These are phyloP conservation scores for Phyllosticta paracitricarpa DNA, from an alignment of 2,329 filamentous ascomycete genomes.

Conservation along the genomic window DNA sequence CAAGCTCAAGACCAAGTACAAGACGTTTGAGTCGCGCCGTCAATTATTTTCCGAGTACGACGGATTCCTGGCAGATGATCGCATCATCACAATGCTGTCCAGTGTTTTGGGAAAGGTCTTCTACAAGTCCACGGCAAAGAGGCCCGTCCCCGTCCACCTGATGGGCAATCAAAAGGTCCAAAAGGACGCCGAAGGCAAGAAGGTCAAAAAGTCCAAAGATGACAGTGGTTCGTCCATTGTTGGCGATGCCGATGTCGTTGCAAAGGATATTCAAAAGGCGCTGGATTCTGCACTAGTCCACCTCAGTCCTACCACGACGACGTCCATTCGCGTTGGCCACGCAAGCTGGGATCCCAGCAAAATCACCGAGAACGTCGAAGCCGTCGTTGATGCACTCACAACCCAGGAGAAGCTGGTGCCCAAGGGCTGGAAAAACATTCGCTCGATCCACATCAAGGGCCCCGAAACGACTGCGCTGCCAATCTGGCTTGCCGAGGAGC, in stretches of 20 bases:
- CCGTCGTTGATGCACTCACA: conserved; percentile 52
- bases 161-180: conserved; percentile 54
- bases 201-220: conserved; percentile 25
- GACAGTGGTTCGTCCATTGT: conserved; percentile 30
- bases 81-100: conserved; percentile 65
- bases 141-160: conserved; percentile 74
- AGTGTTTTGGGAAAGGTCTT: conserved; percentile 81
- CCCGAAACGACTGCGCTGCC: conserved; percentile 79
- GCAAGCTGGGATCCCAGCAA: conserved; percentile 66
- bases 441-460: conserved; percentile 81
- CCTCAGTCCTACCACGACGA: conserved; percentile 68
- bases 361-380: conserved; percentile 69
- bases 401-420: conserved; percentile 60
- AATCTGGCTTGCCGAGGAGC: conserved; percentile 87
- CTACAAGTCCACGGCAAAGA: conserved; percentile 73
- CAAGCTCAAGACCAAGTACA: conserved; percentile 84
- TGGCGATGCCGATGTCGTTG: conserved; percentile 55
- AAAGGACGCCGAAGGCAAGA: conserved; percentile 41
- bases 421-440: conserved; percentile 79
- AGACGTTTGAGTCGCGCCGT: conserved; percentile 71
- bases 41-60: conserved; percentile 82
- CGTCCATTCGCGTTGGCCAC: conserved; percentile 68
- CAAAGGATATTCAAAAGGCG: conserved; percentile 71
- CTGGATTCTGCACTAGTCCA: conserved; percentile 69
- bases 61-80: conserved; percentile 85